These are phyloP conservation scores for Lupinus albus DNA, from an alignment of 306 rosid species.

Conservation along the genomic window DNA sequence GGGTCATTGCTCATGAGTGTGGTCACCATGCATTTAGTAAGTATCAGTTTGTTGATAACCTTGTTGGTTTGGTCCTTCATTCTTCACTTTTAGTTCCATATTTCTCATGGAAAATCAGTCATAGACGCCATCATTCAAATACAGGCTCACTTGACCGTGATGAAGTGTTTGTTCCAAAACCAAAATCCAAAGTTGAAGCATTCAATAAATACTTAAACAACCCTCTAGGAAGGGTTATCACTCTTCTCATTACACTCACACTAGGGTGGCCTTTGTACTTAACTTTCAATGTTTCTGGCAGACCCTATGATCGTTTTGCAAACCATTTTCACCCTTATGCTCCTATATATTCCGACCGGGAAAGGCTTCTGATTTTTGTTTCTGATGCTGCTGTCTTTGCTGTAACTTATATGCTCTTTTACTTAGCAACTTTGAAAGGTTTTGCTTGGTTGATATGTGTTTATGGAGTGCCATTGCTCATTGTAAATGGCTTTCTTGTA, in stretches of 20 bases:
- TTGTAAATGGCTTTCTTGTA: constrained; percentile 72
- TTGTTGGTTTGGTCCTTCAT: constrained; percentile 64
- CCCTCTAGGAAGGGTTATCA: constrained; percentile 51
- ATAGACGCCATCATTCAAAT: constrained; percentile 79
- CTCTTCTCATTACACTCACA: constrained; percentile 51
- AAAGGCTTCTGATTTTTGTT: constrained; percentile 50
- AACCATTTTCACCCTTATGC: constrained; percentile 72
- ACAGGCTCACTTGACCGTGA: constrained; percentile 68
- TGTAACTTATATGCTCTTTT: constrained; percentile 42
- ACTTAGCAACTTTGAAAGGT: constrained; percentile 47
- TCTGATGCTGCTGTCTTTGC: constrained; percentile 54
- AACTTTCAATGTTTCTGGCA: constrained; percentile 63
- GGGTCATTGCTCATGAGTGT: constrained; percentile 89
- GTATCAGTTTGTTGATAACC: constrained; percentile 61
- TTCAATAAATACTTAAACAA: constrained; percentile 58
- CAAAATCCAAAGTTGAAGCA: constrained; percentile 50
- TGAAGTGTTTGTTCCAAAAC: constrained; percentile 76
- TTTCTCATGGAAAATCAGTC: constrained; percentile 79
- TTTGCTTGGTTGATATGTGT: constrained; percentile 50
- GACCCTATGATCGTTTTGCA: constrained; percentile 56
- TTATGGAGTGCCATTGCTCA: constrained; percentile 58
- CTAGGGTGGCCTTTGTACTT: constrained; percentile 80
- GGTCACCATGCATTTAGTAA: constrained; percentile 86
- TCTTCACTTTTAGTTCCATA: constrained; percentile 63
- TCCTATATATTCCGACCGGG: constrained; percentile 60